A percentile compares a stretch with the other conserved stretches of the same genome.
Evolutionary conservation across 2,329 filamentous ascomycete species (phyloP).

Genomic region (Pseudocercospora macadamiae): DNA sequence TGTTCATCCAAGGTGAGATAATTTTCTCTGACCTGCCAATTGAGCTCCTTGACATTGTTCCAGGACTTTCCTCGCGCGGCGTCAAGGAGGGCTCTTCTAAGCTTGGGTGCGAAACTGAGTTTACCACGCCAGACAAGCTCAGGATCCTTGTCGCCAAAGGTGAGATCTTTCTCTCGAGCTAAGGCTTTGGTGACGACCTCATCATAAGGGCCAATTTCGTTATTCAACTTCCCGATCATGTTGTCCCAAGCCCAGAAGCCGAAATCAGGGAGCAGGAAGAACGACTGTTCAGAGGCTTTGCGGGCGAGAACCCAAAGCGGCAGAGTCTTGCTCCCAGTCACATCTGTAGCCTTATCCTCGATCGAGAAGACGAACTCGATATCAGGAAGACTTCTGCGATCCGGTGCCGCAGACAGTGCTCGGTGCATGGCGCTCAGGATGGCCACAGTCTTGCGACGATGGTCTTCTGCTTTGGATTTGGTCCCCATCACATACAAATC

Average conservation of each 20-base stretch:
- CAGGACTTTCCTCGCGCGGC: slow-evolving; percentile 37
- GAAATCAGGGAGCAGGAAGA: slow-evolving; percentile 58
- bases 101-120: slow-evolving; percentile 30
- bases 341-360: slow-evolving; percentile 44
- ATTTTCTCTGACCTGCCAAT: slow-evolving; percentile 29
- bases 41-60: slow-evolving; percentile 40
- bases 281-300: slow-evolving; percentile 39
- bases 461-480: slow-evolving; percentile 29
- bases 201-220: slow-evolving; percentile 33
- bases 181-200: slow-evolving; percentile 42
- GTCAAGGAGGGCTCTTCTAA: slow-evolving; percentile 38
- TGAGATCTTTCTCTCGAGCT: slow-evolving; percentile 20
- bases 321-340: slow-evolving; percentile 35
- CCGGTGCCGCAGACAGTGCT: slow-evolving; percentile 47
- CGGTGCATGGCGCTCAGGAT: slow-evolving; percentile 52
- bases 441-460: slow-evolving; percentile 31
- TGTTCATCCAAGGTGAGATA: slow-evolving; percentile 31
- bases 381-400: slow-evolving; percentile 43
- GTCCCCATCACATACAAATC: slow-evolving; percentile 39
- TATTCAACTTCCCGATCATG: slow-evolving; percentile 48
- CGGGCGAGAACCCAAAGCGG: slow-evolving; percentile 42
- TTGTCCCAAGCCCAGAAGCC: slow-evolving; percentile 56
- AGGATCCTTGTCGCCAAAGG: slow-evolving; percentile 29
- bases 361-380: slow-evolving; percentile 55
- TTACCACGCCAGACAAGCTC: slow-evolving; percentile 38